Percentiles rank a stretch among this genome's conserved stretches.
Conservation (phyloP, 257 asterid genomes). For the Mentha longifolia region DNA sequence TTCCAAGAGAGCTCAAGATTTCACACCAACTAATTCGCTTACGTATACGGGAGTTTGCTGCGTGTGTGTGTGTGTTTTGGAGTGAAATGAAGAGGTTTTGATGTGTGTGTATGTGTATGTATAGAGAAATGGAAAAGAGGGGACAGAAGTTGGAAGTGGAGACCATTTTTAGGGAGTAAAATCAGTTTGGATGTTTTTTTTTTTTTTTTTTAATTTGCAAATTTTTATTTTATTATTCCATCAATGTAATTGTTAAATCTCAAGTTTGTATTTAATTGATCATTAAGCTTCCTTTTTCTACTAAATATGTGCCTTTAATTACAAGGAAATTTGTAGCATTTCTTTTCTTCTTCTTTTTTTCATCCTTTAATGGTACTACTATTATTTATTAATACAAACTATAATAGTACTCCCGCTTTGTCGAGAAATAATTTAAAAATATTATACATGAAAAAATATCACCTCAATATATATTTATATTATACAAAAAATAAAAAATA, state of each 20-base stretch:
- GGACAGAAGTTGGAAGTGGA: constrained; percentile 51
- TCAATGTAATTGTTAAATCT: not conserved
- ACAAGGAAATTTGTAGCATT: not conserved
- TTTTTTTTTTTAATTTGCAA: not conserved
- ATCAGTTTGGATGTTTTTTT: constrained; percentile 47
- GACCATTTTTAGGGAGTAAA: constrained; percentile 52
- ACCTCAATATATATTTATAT: too few species aligned
- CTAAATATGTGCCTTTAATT: not conserved
- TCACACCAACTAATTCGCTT: not conserved
- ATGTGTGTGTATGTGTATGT: constrained; percentile 31
- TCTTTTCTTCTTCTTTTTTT: not conserved
- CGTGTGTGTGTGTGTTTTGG: constrained; percentile 16
- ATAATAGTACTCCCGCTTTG: too few species aligned
- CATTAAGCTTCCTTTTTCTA: not conserved
- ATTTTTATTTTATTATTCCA: not conserved
- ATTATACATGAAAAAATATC: too few species aligned
- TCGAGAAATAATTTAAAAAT: too few species aligned
- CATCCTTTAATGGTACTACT: too few species aligned
- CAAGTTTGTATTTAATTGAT: not conserved
- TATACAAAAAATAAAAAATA: too few species aligned
- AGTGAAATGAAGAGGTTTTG: constrained; percentile 29
- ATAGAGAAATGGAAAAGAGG: constrained; percentile 40
- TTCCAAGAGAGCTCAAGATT: constrained; percentile 31
- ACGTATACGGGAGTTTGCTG: constrained; percentile 4
- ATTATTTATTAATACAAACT: too few species aligned